phyloP scores from a whole-genome alignment of 106 monocot species.

The Dendrobium nobile region DNA sequence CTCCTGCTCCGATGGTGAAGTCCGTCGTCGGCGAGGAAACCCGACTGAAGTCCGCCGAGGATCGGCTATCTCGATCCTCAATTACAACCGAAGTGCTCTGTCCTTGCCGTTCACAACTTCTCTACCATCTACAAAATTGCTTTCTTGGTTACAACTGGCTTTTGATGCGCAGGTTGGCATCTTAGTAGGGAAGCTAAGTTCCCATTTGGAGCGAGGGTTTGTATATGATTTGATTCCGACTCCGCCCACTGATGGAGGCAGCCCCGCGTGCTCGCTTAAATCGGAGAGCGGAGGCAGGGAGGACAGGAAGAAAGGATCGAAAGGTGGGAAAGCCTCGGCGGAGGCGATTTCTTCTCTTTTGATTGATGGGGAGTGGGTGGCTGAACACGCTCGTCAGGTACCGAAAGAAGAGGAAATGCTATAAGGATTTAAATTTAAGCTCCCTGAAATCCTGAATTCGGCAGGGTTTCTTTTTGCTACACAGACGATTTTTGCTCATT shows the following conservation, averaged over 20 bases:
- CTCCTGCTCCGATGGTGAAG: conserved; percentile 46
- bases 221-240: conserved; percentile 80
- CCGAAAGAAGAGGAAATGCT: background rate
- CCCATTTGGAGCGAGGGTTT: conserved; percentile 43
- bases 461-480: background rate
- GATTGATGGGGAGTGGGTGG: conserved; percentile 84
- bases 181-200: conserved; percentile 53
- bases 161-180: conserved; percentile 46
- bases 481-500: background rate
- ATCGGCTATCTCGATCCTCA: conserved; percentile 46
- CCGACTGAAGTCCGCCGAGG: conserved; percentile 51
- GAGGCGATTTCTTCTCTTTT: conserved; percentile 25
- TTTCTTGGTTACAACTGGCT: background rate
- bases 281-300: conserved; percentile 17
- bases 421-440: background rate
- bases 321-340: conserved; percentile 25
- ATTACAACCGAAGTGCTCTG: conserved; percentile 14
- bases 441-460: background rate
- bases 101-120: background rate
- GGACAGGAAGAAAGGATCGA: conserved; percentile 53
- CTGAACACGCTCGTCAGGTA: conserved; percentile 93
- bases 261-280: conserved; percentile 48
- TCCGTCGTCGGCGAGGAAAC: conserved; percentile 72
- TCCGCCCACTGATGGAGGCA: conserved; percentile 67
- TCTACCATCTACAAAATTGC: background rate